phyloP scores from a whole-genome alignment of 169 alveolate species.

The Haemoproteus tartakovskyi region DNA sequence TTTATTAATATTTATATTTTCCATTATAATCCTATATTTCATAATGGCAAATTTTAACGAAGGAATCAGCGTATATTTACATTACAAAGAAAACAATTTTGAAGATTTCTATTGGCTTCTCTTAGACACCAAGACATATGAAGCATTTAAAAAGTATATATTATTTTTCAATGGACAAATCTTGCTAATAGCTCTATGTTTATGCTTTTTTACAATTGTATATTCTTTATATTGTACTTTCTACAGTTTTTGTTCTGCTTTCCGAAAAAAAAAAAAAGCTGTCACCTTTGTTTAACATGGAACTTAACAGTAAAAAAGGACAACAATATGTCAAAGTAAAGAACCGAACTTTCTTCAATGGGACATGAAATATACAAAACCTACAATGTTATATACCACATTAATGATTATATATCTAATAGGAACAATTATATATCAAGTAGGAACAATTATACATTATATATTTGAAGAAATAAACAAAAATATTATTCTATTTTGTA shows the following conservation, averaged over 20 bases:
- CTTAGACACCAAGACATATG: constrained; percentile 31
- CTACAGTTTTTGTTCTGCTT: constrained; percentile 55
- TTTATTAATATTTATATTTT: constrained; percentile 42
- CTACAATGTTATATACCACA: too few species aligned
- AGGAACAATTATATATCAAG: too few species aligned
- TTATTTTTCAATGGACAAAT: constrained; percentile 63
- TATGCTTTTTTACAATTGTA: constrained; percentile 35
- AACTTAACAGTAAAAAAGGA: too few species aligned
- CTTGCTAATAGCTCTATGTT: constrained; percentile 50
- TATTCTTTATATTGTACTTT: constrained; percentile 53
- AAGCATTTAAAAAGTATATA: constrained; percentile 46
- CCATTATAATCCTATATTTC: constrained; percentile 46
- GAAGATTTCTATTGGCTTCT: constrained; percentile 63
- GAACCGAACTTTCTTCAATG: too few species aligned
- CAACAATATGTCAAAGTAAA: too few species aligned
- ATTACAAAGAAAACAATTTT: constrained; percentile 34
- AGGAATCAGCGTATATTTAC: constrained; percentile 49
- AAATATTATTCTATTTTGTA: too few species aligned
- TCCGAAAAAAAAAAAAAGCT: neutral
- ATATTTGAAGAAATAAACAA: too few species aligned
- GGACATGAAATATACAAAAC: too few species aligned
- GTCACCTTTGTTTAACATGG: neutral
- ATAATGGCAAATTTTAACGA: constrained; percentile 63
- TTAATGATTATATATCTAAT: too few species aligned
- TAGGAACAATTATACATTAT: too few species aligned